A percentile compares a stretch with the other conserved stretches of the same genome.
Evolutionary conservation across 2,329 filamentous ascomycete species (phyloP).

Genomic region (Sporothrix pseudoabietina): DNA sequence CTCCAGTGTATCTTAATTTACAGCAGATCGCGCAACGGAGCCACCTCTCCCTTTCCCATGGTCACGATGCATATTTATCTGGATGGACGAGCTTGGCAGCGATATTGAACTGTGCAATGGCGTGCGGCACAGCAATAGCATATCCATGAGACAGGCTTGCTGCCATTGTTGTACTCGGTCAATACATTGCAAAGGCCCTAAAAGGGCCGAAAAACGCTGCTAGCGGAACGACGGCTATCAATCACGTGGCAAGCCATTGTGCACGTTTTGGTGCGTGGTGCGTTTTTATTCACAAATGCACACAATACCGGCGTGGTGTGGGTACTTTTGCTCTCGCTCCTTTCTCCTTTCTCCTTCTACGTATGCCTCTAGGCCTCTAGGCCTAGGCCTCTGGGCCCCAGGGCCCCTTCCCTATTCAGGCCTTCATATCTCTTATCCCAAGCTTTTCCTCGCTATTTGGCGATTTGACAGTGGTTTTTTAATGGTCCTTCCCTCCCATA

Average conservation of each 20-base stretch:
- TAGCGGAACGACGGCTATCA: neutral
- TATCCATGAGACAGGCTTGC: neutral
- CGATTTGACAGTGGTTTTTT: neutral
- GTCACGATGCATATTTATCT: neutral
- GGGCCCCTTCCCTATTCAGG: conserved; percentile 10
- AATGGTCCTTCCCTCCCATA: neutral
- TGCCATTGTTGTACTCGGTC: neutral
- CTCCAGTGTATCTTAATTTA: conserved; percentile 15
- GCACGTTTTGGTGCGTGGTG: conserved; percentile 8
- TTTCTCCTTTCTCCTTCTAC: neutral
- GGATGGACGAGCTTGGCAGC: neutral
- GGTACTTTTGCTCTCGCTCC: neutral
- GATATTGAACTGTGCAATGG: neutral
- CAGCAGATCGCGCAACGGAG: neutral
- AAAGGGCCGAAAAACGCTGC: neutral
- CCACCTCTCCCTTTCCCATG: neutral
- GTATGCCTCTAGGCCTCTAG: neutral
- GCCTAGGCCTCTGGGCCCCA: too few species aligned
- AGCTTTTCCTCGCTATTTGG: neutral
- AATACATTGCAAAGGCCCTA: neutral
- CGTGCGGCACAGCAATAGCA: neutral
- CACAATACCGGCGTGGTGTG: conserved; percentile 15
- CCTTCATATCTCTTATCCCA: neutral
- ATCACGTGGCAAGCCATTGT: conserved; percentile 22
- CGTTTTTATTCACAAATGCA: neutral